Conservation (phyloP, 228 moss, liverwort and hornwort genomes). For the Sphagnum fallax region DNA sequence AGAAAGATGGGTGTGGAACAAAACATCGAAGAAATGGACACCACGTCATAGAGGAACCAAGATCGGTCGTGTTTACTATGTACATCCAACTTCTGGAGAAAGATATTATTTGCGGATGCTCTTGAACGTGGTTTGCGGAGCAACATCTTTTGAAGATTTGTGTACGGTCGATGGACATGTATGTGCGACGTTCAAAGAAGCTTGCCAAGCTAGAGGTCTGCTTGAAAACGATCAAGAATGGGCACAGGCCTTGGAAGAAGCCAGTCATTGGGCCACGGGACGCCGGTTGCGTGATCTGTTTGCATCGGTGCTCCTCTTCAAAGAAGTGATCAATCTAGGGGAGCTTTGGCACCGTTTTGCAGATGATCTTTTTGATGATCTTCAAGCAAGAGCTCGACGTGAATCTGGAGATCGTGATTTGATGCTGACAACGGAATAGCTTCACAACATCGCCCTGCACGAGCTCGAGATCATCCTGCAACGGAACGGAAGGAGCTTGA, state of each 20-base stretch:
- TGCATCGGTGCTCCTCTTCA: not conserved
- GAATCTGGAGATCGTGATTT: not conserved
- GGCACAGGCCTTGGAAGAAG: conserved; percentile 5
- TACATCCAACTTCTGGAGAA: no score
- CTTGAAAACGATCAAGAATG: conserved; percentile 6
- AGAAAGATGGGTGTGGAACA: no score
- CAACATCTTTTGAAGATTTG: conserved; percentile 3
- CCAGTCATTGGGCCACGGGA: not conserved
- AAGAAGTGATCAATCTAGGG: no score
- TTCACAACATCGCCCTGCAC: not conserved
- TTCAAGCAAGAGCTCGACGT: no score
- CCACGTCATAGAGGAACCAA: no score
- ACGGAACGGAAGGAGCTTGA: not conserved
- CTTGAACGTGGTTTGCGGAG: not conserved
- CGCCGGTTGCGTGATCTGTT: not conserved
- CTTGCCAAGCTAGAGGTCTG: conserved; percentile 1
- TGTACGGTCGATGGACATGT: not conserved
- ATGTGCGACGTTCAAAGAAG: not conserved
- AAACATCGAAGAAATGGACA: no score
- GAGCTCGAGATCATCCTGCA: not conserved
- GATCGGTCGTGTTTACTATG: no score
- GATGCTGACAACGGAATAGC: not conserved
- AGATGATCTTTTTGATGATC: no score
- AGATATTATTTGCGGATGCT: conserved; percentile 2
- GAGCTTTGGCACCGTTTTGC: no score